Evolutionary conservation across 2,329 filamentous ascomycete genomes (phyloP).

Genomic region (Colletotrichum abscissum): DNA sequence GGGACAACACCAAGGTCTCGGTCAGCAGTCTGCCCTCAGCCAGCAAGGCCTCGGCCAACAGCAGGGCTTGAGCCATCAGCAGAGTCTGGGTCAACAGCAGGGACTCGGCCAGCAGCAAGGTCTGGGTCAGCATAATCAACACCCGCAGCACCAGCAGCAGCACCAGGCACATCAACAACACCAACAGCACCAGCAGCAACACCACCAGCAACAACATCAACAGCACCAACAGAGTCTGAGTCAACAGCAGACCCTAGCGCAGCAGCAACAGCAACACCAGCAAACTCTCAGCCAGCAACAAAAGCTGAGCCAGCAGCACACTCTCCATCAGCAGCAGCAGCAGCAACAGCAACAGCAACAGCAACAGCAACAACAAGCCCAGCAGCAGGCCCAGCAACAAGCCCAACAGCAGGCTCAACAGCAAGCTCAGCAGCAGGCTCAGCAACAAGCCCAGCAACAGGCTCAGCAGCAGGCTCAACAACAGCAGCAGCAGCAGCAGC

Average conservation of each 20-base stretch:
- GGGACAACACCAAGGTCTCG: conserved; percentile 26
- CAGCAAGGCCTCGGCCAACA: conserved; percentile 24
- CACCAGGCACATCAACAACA: conserved; percentile 45
- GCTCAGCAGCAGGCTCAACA: conserved; percentile 43
- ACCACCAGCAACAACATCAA: conserved; percentile 44
- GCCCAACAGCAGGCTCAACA: conserved; percentile 39
- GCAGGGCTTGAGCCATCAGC: conserved; percentile 26
- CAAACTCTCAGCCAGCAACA: conserved; percentile 47
- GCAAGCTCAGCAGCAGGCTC: background rate
- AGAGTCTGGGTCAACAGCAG: conserved; percentile 28
- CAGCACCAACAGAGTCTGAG: conserved; percentile 45
- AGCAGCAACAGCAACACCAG: conserved; percentile 44
- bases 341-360: conserved; percentile 36
- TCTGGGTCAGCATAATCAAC: conserved; percentile 14
- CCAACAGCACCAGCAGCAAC: conserved; percentile 45
- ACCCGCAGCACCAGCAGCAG: conserved; percentile 39
- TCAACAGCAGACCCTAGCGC: conserved; percentile 43
- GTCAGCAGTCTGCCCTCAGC: conserved; percentile 20
- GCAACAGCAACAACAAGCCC: conserved; percentile 18
- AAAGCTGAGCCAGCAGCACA: conserved; percentile 44
- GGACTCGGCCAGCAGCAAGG: conserved; percentile 23
- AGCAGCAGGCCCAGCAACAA: conserved; percentile 45
- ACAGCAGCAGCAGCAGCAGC: conserved; percentile 39
- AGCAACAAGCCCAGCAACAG: conserved; percentile 42
- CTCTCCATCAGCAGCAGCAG: conserved; percentile 43